Conservation (phyloP, 805 yeast genomes). For the Nadsonia fulvescens region DNA sequence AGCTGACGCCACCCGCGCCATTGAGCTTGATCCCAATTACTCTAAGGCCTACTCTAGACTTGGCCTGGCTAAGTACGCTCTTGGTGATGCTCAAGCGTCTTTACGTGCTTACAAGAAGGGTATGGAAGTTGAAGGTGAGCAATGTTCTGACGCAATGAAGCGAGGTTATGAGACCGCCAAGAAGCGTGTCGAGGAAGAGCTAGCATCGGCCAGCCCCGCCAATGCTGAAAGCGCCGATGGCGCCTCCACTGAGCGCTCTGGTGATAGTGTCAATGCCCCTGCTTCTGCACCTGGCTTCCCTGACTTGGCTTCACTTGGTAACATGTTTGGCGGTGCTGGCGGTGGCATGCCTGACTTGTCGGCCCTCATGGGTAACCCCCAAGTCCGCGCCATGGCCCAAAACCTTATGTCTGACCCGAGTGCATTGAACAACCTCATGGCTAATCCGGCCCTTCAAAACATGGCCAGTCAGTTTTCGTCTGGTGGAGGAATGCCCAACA, state of each 20-base stretch:
- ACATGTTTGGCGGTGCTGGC: constrained; percentile 39
- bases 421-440: constrained; percentile 56
- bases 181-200: constrained; percentile 64
- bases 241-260: constrained; percentile 11
- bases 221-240: constrained; percentile 23
- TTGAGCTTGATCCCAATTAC: constrained; percentile 57
- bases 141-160: constrained; percentile 75
- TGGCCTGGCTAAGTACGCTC: constrained; percentile 87
- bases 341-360: constrained; percentile 60
- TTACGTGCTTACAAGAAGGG: constrained; percentile 83
- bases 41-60: constrained; percentile 90
- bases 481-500: constrained; percentile 40
- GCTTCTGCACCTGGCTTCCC: constrained; percentile 42
- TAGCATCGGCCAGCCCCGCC: constrained; percentile 13
- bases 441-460: constrained; percentile 60
- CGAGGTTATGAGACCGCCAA: constrained; percentile 90
- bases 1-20: constrained; percentile 69
- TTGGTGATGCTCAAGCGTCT: constrained; percentile 81
- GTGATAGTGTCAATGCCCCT: constrained; percentile 11
- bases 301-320: constrained; percentile 41
- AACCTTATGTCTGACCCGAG: constrained; percentile 73
- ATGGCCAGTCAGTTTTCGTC: constrained; percentile 64
- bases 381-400: constrained; percentile 75
- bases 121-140: constrained; percentile 69
- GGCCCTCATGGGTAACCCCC: constrained; percentile 76